These are phyloP conservation scores for Chlorella sp. DNA, from an alignment of 139 green algal species.

Conservation along the genomic window DNA sequence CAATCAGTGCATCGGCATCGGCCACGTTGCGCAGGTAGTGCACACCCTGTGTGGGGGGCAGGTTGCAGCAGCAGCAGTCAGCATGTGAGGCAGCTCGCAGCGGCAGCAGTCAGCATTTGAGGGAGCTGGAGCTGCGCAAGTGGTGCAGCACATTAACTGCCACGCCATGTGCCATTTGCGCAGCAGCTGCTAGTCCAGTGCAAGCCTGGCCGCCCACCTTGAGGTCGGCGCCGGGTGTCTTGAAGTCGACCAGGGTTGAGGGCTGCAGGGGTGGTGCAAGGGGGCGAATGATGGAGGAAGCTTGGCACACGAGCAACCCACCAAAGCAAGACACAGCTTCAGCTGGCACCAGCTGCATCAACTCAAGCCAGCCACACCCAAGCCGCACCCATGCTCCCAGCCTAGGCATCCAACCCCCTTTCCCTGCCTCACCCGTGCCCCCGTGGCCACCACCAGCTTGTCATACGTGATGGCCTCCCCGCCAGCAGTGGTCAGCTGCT, in stretches of 20 bases:
- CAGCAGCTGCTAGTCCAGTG: not conserved
- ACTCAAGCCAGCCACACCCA: not conserved
- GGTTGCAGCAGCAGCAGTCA: too few species aligned
- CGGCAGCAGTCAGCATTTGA: too few species aligned
- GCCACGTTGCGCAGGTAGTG: slow-evolving; percentile 85
- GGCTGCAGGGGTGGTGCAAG: not conserved
- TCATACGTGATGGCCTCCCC: slow-evolving; percentile 78
- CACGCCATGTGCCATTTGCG: too few species aligned
- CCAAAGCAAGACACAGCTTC: too few species aligned
- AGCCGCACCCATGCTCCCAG: not conserved
- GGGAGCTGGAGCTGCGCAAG: too few species aligned
- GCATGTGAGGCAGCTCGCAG: too few species aligned
- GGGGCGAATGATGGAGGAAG: not conserved
- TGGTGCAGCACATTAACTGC: too few species aligned
- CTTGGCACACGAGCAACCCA: too few species aligned
- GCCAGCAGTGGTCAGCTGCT: slow-evolving; percentile 65
- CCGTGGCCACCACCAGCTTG: slow-evolving; percentile 91
- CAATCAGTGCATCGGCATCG: slow-evolving; percentile 81
- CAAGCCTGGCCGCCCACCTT: not conserved
- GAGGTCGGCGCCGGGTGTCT: slow-evolving; percentile 76
- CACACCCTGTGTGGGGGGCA: too few species aligned
- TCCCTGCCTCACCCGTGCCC: slow-evolving; percentile 63
- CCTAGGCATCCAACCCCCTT: too few species aligned
- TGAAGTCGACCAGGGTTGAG: slow-evolving; percentile 74
- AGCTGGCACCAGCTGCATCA: too few species aligned